These are phyloP conservation scores for Hydrangea macrophylla DNA, from an alignment of 148 eudicot species.

Conservation along the genomic window DNA sequence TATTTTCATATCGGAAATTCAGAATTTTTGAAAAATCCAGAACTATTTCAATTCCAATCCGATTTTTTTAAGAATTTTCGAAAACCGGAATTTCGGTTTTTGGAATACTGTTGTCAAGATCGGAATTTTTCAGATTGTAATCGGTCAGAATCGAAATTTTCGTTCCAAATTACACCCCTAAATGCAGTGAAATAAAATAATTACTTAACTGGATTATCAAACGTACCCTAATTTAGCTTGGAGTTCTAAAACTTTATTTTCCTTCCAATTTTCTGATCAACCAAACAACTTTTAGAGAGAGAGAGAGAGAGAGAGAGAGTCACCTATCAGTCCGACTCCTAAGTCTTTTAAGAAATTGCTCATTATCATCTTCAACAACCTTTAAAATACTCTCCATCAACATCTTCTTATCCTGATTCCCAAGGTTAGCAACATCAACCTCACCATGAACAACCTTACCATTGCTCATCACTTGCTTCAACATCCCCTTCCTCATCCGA, in stretches of 20 bases:
- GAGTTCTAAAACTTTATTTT: not conserved
- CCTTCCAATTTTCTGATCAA: not conserved
- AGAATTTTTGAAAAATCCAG: too few species aligned
- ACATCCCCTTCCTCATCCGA: constrained; percentile 29
- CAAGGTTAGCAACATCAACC: constrained; percentile 31
- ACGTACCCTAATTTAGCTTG: too few species aligned
- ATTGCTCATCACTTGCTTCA: constrained; percentile 19
- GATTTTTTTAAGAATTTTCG: too few species aligned
- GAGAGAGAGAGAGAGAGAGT: constrained; percentile 1
- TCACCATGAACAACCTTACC: constrained; percentile 20
- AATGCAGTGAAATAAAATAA: too few species aligned
- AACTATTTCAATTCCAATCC: too few species aligned
- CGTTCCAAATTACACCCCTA: too few species aligned
- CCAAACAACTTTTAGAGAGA: not conserved
- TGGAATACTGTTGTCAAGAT: too few species aligned
- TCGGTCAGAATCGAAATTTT: too few species aligned
- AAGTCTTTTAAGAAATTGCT: constrained; percentile 30
- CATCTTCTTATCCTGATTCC: constrained; percentile 21
- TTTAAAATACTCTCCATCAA: constrained; percentile 33
- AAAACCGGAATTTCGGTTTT: too few species aligned
- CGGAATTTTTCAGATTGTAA: too few species aligned
- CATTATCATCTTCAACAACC: constrained; percentile 38
- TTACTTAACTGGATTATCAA: too few species aligned
- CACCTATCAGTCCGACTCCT: constrained; percentile 32
- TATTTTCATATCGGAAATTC: too few species aligned